phyloP scores from a whole-genome alignment of 495 filamentous ascomycete genomes.

The Trichoderma asperelloides region DNA sequence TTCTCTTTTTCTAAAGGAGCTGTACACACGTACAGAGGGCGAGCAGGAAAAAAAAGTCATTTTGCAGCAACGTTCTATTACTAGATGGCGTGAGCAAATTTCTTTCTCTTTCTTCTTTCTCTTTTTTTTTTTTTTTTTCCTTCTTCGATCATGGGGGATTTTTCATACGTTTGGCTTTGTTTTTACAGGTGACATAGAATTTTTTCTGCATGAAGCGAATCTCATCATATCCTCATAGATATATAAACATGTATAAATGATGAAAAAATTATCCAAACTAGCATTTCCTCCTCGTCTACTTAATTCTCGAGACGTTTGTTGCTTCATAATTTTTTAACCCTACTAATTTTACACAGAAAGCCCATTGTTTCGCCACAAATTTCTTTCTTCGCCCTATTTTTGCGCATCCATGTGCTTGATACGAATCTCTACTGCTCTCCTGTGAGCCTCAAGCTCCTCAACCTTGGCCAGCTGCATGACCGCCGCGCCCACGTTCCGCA shows the following conservation, averaged over 20 bases:
- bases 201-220: slow-evolving; percentile 1
- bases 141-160: neutral
- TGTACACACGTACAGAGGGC: neutral
- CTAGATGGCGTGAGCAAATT: neutral
- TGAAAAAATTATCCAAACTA: neutral
- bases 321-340: neutral
- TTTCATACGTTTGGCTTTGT: neutral
- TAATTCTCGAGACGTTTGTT: neutral
- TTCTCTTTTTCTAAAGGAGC: neutral
- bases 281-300: neutral
- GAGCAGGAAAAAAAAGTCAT: neutral
- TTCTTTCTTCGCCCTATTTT: neutral
- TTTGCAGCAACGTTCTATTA: neutral
- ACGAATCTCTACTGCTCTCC: slow-evolving; percentile 82
- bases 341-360: neutral
- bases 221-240: neutral
- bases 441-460: slow-evolving; percentile 90
- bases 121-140: neutral
- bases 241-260: neutral
- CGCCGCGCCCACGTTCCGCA: slow-evolving; percentile 72
- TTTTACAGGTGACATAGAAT: neutral
- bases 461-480: slow-evolving; percentile 93
- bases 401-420: slow-evolving; percentile 52
- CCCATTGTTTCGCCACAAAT: neutral
- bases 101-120: neutral